These are phyloP conservation scores for Agroathelia rolfsii DNA, from an alignment of 1,284 basidiomycete species.

Conservation along the genomic window DNA sequence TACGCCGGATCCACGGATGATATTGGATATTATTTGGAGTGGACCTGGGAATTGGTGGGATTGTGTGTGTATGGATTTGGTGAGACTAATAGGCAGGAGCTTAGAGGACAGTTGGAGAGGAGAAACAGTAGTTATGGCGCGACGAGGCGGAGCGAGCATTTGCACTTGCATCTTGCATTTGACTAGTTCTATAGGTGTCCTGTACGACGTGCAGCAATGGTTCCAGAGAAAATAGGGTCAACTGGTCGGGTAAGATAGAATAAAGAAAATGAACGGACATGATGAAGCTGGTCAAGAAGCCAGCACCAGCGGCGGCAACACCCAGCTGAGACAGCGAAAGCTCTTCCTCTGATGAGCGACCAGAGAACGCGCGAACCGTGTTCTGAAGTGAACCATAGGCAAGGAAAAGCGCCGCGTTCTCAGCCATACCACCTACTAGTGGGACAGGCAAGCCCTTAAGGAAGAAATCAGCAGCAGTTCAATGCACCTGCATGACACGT, in stretches of 20 bases:
- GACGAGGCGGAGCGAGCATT: constrained; percentile 43
- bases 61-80: constrained; percentile 15
- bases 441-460: constrained; percentile 90
- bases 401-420: constrained; percentile 87
- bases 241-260: constrained; percentile 1
- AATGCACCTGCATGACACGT: constrained; percentile 8
- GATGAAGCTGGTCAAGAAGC: constrained; percentile 77
- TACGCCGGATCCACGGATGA: constrained; percentile 62
- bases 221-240: constrained; percentile 4
- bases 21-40: constrained; percentile 53
- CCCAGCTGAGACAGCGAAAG: constrained; percentile 64
- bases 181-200: constrained; percentile 91
- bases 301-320: constrained; percentile 79
- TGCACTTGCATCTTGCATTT: constrained; percentile 99
- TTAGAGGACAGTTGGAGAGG: constrained; percentile 10
- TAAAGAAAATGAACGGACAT: constrained; percentile 41
- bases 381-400: constrained; percentile 82
- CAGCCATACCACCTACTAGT: constrained; percentile 83
- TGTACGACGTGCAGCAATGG: constrained; percentile 19
- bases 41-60: constrained; percentile 46
- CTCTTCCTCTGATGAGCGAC: constrained; percentile 25
- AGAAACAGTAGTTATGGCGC: constrained; percentile 11
- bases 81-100: constrained; percentile 12
- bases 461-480: constrained; percentile 4
- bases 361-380: constrained; percentile 36